A percentile compares a stretch with the other conserved stretches of the same genome.
Conservation (phyloP, 164 flowering plant genomes). For the Amborella trichopoda region DNA sequence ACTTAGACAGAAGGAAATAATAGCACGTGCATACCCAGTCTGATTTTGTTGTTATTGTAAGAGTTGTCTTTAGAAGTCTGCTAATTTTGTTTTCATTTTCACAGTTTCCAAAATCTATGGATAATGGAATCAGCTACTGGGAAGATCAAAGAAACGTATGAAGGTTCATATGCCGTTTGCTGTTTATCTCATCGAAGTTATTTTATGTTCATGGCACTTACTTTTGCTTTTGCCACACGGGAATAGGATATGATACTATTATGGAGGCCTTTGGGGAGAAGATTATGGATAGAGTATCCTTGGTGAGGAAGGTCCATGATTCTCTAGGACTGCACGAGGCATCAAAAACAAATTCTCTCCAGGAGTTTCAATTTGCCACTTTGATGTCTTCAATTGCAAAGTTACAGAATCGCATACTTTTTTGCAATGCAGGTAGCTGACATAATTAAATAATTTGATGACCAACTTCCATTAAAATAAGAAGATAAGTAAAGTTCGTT, state of each 20-base stretch:
- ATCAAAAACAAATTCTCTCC: conserved; percentile 15
- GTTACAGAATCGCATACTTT: conserved; percentile 24
- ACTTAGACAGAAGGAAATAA: no score
- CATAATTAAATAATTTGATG: no score
- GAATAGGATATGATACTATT: conserved; percentile 22
- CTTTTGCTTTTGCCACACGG: neutral
- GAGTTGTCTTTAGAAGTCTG: no score
- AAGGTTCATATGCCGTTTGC: neutral
- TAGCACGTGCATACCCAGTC: no score
- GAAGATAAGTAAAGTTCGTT: no score
- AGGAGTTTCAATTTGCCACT: conserved; percentile 24
- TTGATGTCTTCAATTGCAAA: conserved; percentile 53
- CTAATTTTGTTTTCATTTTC: no score
- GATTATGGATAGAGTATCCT: conserved; percentile 40
- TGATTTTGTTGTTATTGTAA: no score
- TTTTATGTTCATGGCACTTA: no score
- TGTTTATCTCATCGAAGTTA: no score
- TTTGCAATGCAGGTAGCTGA: conserved; percentile 62
- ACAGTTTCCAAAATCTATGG: no score
- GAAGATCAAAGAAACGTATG: conserved; percentile 28
- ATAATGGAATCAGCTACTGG: conserved; percentile 43
- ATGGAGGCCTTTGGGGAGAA: conserved; percentile 45
- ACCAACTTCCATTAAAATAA: no score
- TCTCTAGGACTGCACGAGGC: conserved; percentile 26
- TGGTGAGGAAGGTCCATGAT: conserved; percentile 30